phyloP scores from a whole-genome alignment of 2,329 filamentous ascomycete species.

The Colletotrichum euphorbiae region DNA sequence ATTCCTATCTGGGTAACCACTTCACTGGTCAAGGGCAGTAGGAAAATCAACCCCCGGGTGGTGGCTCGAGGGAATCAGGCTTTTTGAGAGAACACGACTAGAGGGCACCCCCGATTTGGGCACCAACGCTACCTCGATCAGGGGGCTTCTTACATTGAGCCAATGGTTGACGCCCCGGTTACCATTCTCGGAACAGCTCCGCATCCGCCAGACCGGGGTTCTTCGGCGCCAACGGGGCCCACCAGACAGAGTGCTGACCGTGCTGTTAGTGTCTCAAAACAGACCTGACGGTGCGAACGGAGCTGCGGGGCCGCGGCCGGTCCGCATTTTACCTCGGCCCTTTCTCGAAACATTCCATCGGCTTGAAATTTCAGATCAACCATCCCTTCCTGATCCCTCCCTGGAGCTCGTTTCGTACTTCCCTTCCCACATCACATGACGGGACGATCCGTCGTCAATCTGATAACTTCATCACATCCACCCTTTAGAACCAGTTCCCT shows the following conservation, averaged over 20 bases:
- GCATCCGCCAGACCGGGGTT: constrained; percentile 7
- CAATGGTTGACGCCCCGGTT: constrained; percentile 25
- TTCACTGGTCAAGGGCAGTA: constrained; percentile 7
- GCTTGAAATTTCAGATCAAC: too few species aligned
- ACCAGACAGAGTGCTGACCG: neutral
- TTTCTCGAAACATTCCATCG: neutral
- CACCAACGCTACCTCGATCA: constrained; percentile 5
- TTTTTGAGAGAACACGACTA: too few species aligned
- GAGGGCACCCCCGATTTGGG: neutral
- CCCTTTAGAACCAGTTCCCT: neutral
- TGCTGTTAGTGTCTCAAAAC: neutral
- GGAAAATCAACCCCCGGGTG: neutral
- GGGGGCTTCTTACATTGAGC: constrained; percentile 5
- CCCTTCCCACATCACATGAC: neutral
- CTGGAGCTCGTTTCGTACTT: neutral
- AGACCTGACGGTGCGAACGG: too few species aligned
- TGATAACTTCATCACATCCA: neutral
- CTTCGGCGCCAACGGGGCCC: neutral
- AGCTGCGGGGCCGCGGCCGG: constrained; percentile 8
- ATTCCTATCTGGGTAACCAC: constrained; percentile 8
- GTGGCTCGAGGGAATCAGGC: too few species aligned
- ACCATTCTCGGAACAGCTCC: constrained; percentile 27
- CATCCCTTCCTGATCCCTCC: neutral
- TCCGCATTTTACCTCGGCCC: neutral
- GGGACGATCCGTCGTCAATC: constrained; percentile 5